Evolutionary conservation across 2,329 filamentous ascomycete genomes (phyloP), one percentile per base, ranked within the genome.

Genomic region (Lojkania enalia): DNA sequence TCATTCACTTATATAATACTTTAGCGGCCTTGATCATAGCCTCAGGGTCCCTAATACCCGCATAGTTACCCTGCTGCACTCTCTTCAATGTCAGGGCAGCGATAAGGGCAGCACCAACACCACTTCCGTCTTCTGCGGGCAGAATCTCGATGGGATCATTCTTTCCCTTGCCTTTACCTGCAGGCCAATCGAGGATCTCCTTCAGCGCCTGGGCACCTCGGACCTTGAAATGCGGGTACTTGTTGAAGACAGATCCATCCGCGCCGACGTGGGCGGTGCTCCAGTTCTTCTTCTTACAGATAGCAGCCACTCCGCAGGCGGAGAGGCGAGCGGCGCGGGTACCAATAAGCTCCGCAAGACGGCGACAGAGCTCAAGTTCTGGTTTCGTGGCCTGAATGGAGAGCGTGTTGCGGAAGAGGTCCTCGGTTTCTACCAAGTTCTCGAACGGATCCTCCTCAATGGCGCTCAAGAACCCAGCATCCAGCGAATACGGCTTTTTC

Each of bases 181-280:
- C 83, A 2, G 87, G 83, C 91, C 92, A 97, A 77, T 96, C 92
- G 27, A 99, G 83, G 55, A 99, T 96, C 77, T 99, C 94, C 43
- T 89, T 85, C 41, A 99, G 81, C 20, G 94, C 94, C 69, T 86
- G 80, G 12, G 94, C 92, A 44, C 92, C 91, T 42, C 94, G 87
- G 46, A 85, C 83, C 79, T 96, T 96, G 82, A 99, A 99, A 74
- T 96, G 88, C 11, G 94, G 94, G 75, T 99, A 99, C 72, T 97
- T 97, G 80, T 96, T 96, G 78, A 99, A 99, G 42, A 99, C 92
- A 14, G 89, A 95, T 27, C 94, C 94, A 67, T 99, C 94, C 39
- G 94, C 94, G 61, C 94, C 94, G 31, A 99, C 94, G 71, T 97
- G 94, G 76, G 89, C 95, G 27, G 82, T 80, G 64, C 87, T 75